phyloP scores from a whole-genome alignment of 2,329 filamentous ascomycete species.

The Paraphaeosphaeria minitans region DNA sequence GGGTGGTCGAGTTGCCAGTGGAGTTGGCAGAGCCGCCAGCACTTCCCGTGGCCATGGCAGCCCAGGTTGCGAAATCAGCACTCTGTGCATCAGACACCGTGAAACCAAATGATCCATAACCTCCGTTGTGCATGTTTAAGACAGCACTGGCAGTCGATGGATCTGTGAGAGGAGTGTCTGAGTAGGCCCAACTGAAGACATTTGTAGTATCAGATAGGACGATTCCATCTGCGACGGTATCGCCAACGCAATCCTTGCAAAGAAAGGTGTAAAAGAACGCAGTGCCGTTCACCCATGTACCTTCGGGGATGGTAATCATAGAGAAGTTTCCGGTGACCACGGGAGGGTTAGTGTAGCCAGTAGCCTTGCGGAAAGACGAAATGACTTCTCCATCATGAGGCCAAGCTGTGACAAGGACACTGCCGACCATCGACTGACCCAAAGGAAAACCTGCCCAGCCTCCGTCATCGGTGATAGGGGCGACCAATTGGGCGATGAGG shows the following conservation, averaged over 20 bases:
- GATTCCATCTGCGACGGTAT: slow-evolving; percentile 22
- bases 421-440: slow-evolving; percentile 55
- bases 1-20: slow-evolving; percentile 34
- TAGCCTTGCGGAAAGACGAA: slow-evolving; percentile 53
- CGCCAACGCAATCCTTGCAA: slow-evolving; percentile 49
- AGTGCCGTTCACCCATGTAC: slow-evolving; percentile 59
- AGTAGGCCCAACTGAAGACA: slow-evolving; percentile 42
- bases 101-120: slow-evolving; percentile 42
- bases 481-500: slow-evolving; percentile 59
- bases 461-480: slow-evolving; percentile 50
- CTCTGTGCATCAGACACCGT: slow-evolving; percentile 35
- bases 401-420: slow-evolving; percentile 60
- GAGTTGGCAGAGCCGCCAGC: slow-evolving; percentile 14
- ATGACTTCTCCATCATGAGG: slow-evolving; percentile 55
- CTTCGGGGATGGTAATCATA: slow-evolving; percentile 55
- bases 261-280: slow-evolving; percentile 62
- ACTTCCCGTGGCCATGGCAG: slow-evolving; percentile 36
- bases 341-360: slow-evolving; percentile 57
- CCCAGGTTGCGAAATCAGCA: slow-evolving; percentile 42
- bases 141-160: slow-evolving; percentile 27
- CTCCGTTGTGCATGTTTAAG: slow-evolving; percentile 39
- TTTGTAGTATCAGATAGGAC: slow-evolving; percentile 33
- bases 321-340: slow-evolving; percentile 51
- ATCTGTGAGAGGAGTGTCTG: slow-evolving; percentile 30
- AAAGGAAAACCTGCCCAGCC: slow-evolving; percentile 60